Evolutionary conservation across 495 filamentous ascomycete species (phyloP).

Genomic region (Tuber indicum): DNA sequence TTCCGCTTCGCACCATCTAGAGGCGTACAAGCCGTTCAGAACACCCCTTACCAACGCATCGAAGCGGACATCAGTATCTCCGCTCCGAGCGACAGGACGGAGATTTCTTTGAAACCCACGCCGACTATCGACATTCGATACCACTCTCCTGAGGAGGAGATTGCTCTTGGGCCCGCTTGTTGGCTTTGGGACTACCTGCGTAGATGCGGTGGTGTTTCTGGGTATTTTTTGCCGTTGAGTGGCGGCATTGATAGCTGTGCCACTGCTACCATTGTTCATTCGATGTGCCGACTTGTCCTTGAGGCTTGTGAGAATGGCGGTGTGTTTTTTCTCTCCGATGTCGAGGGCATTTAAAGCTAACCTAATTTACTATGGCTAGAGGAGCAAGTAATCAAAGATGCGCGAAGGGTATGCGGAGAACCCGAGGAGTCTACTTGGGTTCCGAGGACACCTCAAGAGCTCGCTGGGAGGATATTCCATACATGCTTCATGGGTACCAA

Average conservation of each 20-base stretch:
- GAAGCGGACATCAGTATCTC: constrained; percentile 46
- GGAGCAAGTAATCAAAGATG: constrained; percentile 64
- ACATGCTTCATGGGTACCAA: constrained; percentile 79
- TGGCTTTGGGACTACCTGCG: constrained; percentile 86
- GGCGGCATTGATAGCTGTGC: constrained; percentile 70
- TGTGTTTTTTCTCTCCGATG: constrained; percentile 29
- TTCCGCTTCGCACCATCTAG: constrained; percentile 52
- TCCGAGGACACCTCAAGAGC: constrained; percentile 56
- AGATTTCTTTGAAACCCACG: constrained; percentile 46
- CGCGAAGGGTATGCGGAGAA: constrained; percentile 56
- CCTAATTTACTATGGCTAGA: constrained; percentile 31
- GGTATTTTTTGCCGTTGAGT: constrained; percentile 52
- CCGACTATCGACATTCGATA: constrained; percentile 47
- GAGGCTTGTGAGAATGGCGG: constrained; percentile 56
- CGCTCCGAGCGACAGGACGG: constrained; percentile 31
- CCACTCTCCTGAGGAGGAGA: constrained; percentile 61
- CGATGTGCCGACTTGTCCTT: constrained; percentile 70
- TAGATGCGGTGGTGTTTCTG: constrained; percentile 52
- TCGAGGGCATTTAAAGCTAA: constrained; percentile 6
- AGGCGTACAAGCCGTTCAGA: constrained; percentile 52
- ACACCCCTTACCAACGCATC: constrained; percentile 44
- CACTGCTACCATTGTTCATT: constrained; percentile 62
- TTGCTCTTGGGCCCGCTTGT: constrained; percentile 47
- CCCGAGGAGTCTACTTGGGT: constrained; percentile 49
- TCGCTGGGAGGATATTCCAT: constrained; percentile 60